A percentile compares a stretch with the other conserved stretches of the same genome.
Evolutionary conservation across 1,284 basidiomycete species (phyloP).

Genomic region (Quambalaria eucalypti): DNA sequence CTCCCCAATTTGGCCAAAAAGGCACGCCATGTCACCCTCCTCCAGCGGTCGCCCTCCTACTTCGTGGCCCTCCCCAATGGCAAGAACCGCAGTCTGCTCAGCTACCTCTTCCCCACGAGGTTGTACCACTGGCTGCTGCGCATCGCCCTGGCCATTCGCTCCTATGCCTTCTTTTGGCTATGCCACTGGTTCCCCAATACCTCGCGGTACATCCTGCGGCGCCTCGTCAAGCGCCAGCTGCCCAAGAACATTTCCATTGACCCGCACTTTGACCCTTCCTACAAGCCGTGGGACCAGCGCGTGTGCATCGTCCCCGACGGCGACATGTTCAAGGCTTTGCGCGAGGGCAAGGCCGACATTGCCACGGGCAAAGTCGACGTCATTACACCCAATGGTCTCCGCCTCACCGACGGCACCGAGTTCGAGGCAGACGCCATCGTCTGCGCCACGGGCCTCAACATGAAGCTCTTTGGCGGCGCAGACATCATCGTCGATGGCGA

Average conservation of each 20-base stretch:
- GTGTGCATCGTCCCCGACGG: constrained; percentile 44
- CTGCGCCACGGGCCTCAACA: constrained; percentile 44
- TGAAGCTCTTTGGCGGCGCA: constrained; percentile 33
- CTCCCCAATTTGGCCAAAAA: constrained; percentile 31
- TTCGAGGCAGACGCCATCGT: constrained; percentile 44
- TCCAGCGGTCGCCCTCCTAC: constrained; percentile 45
- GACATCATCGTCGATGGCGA: constrained; percentile 32
- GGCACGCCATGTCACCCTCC: constrained; percentile 36
- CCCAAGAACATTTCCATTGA: constrained; percentile 35
- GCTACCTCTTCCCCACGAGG: constrained; percentile 26
- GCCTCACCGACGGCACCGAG: constrained; percentile 30
- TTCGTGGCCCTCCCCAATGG: constrained; percentile 32
- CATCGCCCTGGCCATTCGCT: constrained; percentile 18
- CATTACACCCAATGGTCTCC: constrained; percentile 31
- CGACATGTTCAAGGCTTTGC: constrained; percentile 40
- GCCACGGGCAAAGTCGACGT: constrained; percentile 43
- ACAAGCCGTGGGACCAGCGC: constrained; percentile 47
- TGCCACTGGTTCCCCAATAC: constrained; percentile 37
- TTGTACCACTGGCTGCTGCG: constrained; percentile 26
- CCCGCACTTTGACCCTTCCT: constrained; percentile 46
- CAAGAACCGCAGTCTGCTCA: constrained; percentile 16
- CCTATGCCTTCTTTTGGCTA: constrained; percentile 37
- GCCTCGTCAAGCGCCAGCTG: constrained; percentile 22
- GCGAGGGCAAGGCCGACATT: constrained; percentile 39
- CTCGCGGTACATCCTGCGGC: constrained; percentile 20